phyloP scores from a whole-genome alignment of 768 basidiomycete species.

The Mycena venus region DNA sequence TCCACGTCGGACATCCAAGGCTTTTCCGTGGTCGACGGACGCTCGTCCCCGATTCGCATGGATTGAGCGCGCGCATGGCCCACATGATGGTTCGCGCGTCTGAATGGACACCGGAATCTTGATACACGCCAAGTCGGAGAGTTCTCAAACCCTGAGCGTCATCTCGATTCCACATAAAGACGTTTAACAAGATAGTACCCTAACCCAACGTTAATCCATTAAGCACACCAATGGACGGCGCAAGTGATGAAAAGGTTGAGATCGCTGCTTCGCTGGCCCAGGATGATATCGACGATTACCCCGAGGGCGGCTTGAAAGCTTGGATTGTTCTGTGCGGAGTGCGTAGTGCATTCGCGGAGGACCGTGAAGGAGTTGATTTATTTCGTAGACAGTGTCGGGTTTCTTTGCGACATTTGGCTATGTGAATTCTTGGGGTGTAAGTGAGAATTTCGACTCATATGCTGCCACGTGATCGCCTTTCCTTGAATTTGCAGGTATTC shows the following conservation, averaged over 20 bases:
- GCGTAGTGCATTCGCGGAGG: not conserved
- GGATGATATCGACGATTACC: not conserved
- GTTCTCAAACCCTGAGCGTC: not conserved
- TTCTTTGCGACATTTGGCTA: constrained; percentile 24
- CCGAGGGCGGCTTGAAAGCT: not conserved
- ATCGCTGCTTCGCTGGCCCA: not conserved
- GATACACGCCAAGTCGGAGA: not conserved
- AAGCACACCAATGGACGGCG: not conserved
- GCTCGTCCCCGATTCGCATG: not conserved
- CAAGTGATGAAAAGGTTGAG: not conserved
- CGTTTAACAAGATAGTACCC: not conserved
- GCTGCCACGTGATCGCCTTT: not conserved
- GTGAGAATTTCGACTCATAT: not conserved
- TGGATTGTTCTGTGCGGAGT: not conserved
- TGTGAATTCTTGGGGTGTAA: constrained; percentile 24
- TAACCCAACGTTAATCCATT: not conserved
- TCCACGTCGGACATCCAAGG: not conserved
- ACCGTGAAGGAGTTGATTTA: not conserved
- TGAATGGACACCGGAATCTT: not conserved
- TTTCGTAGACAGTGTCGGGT: not conserved
- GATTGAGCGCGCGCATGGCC: not conserved
- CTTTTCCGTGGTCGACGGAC: not conserved
- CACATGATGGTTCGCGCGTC: not conserved
- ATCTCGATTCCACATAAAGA: not conserved
- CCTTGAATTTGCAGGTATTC: not conserved